Percentiles rank a stretch among this genome's conserved stretches.
These are phyloP conservation scores for Ascoidea tarda DNA, from an alignment of 805 yeast genomes.

Conservation along the genomic window DNA sequence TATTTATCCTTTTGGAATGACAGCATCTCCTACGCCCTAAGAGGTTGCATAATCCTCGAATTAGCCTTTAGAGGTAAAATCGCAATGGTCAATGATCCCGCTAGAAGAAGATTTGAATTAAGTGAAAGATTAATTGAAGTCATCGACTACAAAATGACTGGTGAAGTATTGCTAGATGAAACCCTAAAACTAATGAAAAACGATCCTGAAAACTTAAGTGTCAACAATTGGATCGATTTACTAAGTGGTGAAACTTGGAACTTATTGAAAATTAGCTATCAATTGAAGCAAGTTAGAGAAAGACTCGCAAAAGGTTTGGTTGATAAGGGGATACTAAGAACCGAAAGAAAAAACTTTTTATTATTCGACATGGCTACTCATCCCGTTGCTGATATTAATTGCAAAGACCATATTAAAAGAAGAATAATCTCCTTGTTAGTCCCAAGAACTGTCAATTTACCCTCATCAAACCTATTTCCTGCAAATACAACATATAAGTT, in stretches of 20 bases:
- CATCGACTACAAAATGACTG: conserved; percentile 74
- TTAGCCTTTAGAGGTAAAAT: conserved; percentile 85
- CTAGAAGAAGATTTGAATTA: conserved; percentile 77
- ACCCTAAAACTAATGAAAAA: conserved; percentile 79
- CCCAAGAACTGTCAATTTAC: conserved; percentile 50
- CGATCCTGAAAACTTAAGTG: conserved; percentile 65
- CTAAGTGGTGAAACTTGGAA: conserved; percentile 97
- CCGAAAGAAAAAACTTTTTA: conserved; percentile 89
- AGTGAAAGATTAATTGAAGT: conserved; percentile 83
- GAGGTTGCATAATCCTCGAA: conserved; percentile 89
- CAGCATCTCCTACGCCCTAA: conserved; percentile 86
- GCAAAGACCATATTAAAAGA: conserved; percentile 69
- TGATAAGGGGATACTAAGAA: conserved; percentile 90
- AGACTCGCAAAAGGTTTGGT: conserved; percentile 93
- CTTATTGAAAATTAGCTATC: conserved; percentile 84
- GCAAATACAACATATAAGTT: conserved; percentile 49
- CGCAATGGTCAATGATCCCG: conserved; percentile 81
- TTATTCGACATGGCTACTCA: conserved; percentile 98
- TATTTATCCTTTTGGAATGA: conserved; percentile 97
- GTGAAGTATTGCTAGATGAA: conserved; percentile 91
- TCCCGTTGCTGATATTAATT: conserved; percentile 76
- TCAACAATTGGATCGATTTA: conserved; percentile 86
- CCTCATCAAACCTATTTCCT: conserved; percentile 51
- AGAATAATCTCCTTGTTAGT: conserved; percentile 61
- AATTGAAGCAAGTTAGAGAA: conserved; percentile 93